Percentiles rank a stretch among this genome's conserved stretches.
These are phyloP conservation scores for Pezicula carpinea DNA, from an alignment of 2,329 filamentous ascomycete species.

Conservation along the genomic window DNA sequence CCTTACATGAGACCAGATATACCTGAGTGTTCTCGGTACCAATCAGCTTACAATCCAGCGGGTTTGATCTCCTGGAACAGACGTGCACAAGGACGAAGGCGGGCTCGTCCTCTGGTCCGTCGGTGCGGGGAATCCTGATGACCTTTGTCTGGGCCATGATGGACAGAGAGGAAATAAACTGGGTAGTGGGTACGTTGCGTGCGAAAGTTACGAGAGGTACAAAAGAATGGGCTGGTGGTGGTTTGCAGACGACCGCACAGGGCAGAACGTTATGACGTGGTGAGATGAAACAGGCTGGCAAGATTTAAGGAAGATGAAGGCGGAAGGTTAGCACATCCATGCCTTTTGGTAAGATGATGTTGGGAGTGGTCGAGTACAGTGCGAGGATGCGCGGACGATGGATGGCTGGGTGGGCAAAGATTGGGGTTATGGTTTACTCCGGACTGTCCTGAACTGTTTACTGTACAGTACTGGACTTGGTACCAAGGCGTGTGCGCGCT, in stretches of 20 bases:
- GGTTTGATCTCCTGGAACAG: conserved; percentile 41
- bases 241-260: not conserved
- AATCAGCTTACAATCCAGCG: conserved; percentile 61
- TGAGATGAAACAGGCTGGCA: conserved; percentile 1
- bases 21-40: conserved; percentile 51
- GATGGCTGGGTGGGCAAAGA: no score
- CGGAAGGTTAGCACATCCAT: not conserved
- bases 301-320: not conserved
- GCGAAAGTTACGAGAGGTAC: not conserved
- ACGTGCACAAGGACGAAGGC: conserved; percentile 59
- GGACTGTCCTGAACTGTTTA: no score
- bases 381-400: not conserved
- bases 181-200: no score
- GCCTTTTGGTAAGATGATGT: no score
- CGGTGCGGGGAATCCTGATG: conserved; percentile 54
- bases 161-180: no score
- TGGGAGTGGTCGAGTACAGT: no score
- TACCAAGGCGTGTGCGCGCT: no score
- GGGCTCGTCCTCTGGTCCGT: conserved; percentile 43
- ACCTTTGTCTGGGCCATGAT: conserved; percentile 29
- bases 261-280: not conserved
- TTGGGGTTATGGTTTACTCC: no score
- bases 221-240: not conserved
- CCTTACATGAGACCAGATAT: conserved; percentile 24
- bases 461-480: no score